phyloP scores from a whole-genome alignment of 2,329 filamentous ascomycete species.

The Albifimbria verrucaria region DNA sequence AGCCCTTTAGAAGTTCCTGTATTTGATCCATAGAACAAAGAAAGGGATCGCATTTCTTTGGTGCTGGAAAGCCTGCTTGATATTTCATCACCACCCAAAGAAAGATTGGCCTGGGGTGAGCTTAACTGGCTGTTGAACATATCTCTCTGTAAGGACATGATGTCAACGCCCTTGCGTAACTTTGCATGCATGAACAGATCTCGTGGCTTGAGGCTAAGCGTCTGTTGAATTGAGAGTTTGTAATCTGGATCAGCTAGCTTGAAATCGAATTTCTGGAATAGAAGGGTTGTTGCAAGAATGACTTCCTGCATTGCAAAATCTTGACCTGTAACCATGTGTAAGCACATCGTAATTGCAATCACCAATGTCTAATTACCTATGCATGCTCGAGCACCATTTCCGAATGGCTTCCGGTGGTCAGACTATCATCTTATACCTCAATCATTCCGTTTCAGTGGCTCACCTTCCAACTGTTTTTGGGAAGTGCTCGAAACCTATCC shows the following conservation, averaged over 20 bases:
- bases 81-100: too few species aligned
- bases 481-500: conserved; percentile 59
- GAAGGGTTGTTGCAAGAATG: conserved; percentile 56
- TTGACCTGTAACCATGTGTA: conserved; percentile 23
- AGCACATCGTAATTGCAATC: too few species aligned
- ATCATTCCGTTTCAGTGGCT: neutral
- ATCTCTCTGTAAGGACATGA: neutral
- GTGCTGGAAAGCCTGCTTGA: too few species aligned
- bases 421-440: neutral
- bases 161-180: neutral
- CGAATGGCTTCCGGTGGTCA: conserved; percentile 61
- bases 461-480: conserved; percentile 56
- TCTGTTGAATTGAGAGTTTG: conserved; percentile 45
- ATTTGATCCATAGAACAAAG: neutral
- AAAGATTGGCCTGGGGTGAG: too few species aligned
- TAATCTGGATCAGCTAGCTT: conserved; percentile 59
- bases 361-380: conserved; percentile 50
- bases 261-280: conserved; percentile 72
- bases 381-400: conserved; percentile 66
- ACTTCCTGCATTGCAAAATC: conserved; percentile 75
- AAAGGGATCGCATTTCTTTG: neutral
- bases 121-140: neutral
- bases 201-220: neutral
- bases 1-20: neutral
- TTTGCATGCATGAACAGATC: conserved; percentile 10